A percentile compares a stretch with the other conserved stretches of the same genome.
Conservation (phyloP, 1,284 basidiomycete species). For the Sporisorium exsertum region DNA sequence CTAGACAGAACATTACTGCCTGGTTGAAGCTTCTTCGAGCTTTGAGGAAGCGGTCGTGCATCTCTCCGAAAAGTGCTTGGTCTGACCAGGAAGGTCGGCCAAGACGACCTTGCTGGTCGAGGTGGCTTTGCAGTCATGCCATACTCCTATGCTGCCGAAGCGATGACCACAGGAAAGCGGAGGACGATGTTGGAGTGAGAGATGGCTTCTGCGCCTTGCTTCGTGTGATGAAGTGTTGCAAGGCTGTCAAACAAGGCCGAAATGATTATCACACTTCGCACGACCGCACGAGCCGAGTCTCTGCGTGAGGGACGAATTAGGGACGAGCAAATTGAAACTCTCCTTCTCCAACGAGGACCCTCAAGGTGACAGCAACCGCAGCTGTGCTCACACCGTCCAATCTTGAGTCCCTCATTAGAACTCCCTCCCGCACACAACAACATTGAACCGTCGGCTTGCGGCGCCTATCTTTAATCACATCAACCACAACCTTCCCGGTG, state of each 20-base stretch:
- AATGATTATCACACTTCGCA: background rate
- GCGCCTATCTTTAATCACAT: background rate
- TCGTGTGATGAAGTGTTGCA: background rate
- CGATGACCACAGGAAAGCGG: background rate
- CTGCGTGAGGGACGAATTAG: constrained; percentile 1
- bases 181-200: too few relatives aligned
- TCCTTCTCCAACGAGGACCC: constrained; percentile 14
- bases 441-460: constrained; percentile 5
- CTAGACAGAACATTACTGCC: background rate
- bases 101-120: constrained; percentile 38
- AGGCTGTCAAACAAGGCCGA: constrained; percentile 39
- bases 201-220: background rate
- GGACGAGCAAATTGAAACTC: constrained; percentile 14
- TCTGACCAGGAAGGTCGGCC: constrained; percentile 42
- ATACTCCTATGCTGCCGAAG: background rate
- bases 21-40: background rate
- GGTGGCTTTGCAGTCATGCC: constrained; percentile 19
- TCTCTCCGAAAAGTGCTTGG: background rate
- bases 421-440: background rate
- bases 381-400: constrained; percentile 12
- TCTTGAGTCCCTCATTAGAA: constrained; percentile 11
- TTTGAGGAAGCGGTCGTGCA: constrained; percentile 1
- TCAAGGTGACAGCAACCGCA: constrained; percentile 21
- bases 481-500: constrained; percentile 17
- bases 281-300: background rate